A percentile compares a stretch with the other conserved stretches of the same genome.
Conservation (phyloP, 352 stramenopile genomes). For the Phytophthora pinifolia region DNA sequence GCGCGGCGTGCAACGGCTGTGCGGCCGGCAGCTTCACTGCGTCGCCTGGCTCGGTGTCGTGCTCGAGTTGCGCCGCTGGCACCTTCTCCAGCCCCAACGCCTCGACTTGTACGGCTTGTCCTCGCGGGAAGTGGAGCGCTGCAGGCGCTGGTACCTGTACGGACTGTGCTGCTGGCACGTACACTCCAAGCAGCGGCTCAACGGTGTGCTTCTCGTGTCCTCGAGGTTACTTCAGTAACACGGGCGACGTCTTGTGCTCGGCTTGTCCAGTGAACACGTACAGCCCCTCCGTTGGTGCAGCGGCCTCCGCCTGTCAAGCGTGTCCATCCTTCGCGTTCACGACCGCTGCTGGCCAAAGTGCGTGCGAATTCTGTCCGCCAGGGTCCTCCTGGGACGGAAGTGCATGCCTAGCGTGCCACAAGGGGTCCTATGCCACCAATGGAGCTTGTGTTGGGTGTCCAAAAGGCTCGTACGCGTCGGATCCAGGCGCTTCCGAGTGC, state of each 20-base stretch:
- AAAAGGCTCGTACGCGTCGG: slow-evolving; percentile 36
- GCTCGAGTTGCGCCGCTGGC: slow-evolving; percentile 30
- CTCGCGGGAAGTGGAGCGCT: slow-evolving; percentile 45
- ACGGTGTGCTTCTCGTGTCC: slow-evolving; percentile 52
- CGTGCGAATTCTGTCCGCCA: slow-evolving; percentile 29
- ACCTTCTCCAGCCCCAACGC: slow-evolving; percentile 48
- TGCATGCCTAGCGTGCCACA: slow-evolving; percentile 38
- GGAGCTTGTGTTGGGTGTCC: slow-evolving; percentile 51
- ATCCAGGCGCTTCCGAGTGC: slow-evolving; percentile 24
- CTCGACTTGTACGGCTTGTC: slow-evolving; percentile 40
- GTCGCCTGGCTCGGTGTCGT: slow-evolving; percentile 19
- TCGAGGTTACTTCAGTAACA: slow-evolving; percentile 60
- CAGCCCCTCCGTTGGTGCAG: slow-evolving; percentile 25
- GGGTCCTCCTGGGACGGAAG: slow-evolving; percentile 28
- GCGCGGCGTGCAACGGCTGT: slow-evolving; percentile 35
- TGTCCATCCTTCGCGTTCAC: slow-evolving; percentile 48
- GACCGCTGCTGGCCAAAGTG: slow-evolving; percentile 28
- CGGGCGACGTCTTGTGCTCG: slow-evolving; percentile 28
- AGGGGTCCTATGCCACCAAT: slow-evolving; percentile 39
- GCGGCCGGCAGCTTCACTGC: slow-evolving; percentile 23
- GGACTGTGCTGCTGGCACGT: slow-evolving; percentile 48
- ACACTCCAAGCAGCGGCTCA: slow-evolving; percentile 41
- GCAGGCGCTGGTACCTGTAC: slow-evolving; percentile 33
- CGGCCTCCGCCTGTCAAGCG: slow-evolving; percentile 23
- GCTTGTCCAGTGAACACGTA: slow-evolving; percentile 59